Evolutionary conservation across 2,329 filamentous ascomycete species (phyloP).

Genomic region (Colletotrichum sp.): DNA sequence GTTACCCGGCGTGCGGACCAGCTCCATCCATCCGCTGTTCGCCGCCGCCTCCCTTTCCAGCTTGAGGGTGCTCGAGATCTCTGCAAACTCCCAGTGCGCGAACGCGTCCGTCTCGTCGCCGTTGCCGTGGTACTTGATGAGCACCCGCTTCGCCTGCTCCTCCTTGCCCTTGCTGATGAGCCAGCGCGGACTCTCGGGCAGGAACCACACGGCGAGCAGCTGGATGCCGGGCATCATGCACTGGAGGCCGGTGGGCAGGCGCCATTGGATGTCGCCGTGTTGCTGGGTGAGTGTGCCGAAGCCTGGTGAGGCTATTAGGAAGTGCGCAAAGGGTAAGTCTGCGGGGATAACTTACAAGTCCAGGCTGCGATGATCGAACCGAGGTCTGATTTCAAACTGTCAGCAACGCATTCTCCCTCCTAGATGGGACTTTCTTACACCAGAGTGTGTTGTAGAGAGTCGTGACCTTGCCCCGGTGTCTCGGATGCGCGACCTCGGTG

Average conservation of each 20-base stretch:
- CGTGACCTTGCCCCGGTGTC: slow-evolving; percentile 52
- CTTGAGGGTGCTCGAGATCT: slow-evolving; percentile 41
- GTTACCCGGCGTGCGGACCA: slow-evolving; percentile 37
- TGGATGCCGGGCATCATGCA: slow-evolving; percentile 49
- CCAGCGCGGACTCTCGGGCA: slow-evolving; percentile 67
- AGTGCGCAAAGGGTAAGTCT: background rate
- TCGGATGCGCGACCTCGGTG: slow-evolving; percentile 55
- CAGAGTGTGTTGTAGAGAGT: slow-evolving; percentile 56
- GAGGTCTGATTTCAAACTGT: slow-evolving; percentile 24
- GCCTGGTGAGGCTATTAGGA: background rate
- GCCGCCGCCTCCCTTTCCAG: slow-evolving; percentile 41
- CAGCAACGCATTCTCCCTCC: fast-evolving
- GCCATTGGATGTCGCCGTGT: slow-evolving; percentile 51
- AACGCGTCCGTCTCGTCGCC: slow-evolving; percentile 17
- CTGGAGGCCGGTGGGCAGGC: slow-evolving; percentile 44
- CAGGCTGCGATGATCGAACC: slow-evolving; percentile 44
- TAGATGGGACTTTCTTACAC: slow-evolving; percentile 24
- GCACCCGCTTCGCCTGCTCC: slow-evolving; percentile 54
- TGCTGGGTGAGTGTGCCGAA: slow-evolving; percentile 46
- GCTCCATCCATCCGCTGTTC: slow-evolving; percentile 37
- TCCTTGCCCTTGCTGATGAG: slow-evolving; percentile 55
- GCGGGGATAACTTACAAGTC: too few species aligned
- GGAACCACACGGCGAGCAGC: slow-evolving; percentile 43
- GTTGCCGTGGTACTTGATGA: slow-evolving; percentile 41
- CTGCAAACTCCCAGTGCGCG: slow-evolving; percentile 19